These are phyloP conservation scores for Clonostachys rhizophaga DNA, from an alignment of 2,329 filamentous ascomycete species.

Conservation along the genomic window DNA sequence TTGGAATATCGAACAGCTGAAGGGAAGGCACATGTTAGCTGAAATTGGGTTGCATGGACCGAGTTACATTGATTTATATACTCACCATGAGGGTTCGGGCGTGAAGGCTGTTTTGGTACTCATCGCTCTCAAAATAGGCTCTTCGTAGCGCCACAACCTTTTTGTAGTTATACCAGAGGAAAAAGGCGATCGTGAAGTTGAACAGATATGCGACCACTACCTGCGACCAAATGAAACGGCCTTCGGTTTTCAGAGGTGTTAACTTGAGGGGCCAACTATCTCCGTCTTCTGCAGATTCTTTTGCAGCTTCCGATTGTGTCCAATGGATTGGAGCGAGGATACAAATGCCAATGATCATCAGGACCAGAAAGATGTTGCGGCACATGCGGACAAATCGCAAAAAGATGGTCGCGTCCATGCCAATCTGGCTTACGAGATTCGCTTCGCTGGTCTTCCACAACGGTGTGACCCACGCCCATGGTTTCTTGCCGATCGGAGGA, in stretches of 20 bases:
- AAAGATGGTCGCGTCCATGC: conserved; percentile 88
- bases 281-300: conserved; percentile 11
- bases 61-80: background rate
- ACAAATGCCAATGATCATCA: conserved; percentile 68
- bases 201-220: conserved; percentile 60
- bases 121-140: conserved; percentile 76
- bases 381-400: conserved; percentile 87
- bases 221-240: conserved; percentile 51
- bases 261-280: conserved; percentile 50
- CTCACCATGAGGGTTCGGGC: conserved; percentile 64
- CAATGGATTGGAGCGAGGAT: conserved; percentile 82
- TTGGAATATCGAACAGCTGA: conserved; percentile 78
- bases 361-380: conserved; percentile 76
- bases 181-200: conserved; percentile 70
- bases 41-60: background rate
- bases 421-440: conserved; percentile 74
- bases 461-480: conserved; percentile 82
- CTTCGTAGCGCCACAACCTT: conserved; percentile 67
- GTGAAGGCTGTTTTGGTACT: conserved; percentile 86
- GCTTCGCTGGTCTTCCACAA: conserved; percentile 74
- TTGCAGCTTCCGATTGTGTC: conserved; percentile 23
- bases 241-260: conserved; percentile 52
- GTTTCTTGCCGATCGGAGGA: conserved; percentile 78
- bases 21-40: background rate
- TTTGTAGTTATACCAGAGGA: conserved; percentile 88